Conservation (phyloP, 495 filamentous ascomycete species). For the Podospora fimiseda region DNA sequence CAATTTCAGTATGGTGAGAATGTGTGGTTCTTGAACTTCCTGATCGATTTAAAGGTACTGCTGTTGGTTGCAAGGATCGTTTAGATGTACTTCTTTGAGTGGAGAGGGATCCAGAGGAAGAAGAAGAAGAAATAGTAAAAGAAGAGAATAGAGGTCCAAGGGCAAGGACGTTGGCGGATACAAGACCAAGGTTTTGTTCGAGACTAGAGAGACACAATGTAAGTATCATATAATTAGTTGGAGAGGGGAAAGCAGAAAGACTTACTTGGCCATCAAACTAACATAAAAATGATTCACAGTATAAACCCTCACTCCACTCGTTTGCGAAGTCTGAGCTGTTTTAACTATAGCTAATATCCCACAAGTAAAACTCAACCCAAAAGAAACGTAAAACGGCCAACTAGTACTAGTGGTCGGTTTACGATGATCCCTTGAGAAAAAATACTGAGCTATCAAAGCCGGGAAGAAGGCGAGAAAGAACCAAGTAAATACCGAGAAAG, state of each 20-base stretch:
- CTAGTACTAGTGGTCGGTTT: no score
- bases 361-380: conserved; percentile 24
- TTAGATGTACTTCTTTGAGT: neutral
- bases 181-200: conserved; percentile 32
- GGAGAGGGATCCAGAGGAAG: conserved; percentile 1
- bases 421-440: conserved; percentile 16
- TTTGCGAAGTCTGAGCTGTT: conserved; percentile 27
- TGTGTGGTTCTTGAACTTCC: neutral
- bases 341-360: conserved; percentile 28
- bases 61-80: neutral
- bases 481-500: conserved; percentile 32
- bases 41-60: neutral
- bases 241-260: neutral
- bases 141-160: conserved; percentile 29
- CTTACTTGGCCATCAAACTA: conserved; percentile 29
- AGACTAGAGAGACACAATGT: conserved; percentile 12
- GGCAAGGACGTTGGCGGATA: conserved; percentile 31
- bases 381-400: conserved; percentile 32
- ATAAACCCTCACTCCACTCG: conserved; percentile 16
- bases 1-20: neutral
- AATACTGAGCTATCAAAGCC: conserved; percentile 24
- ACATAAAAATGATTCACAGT: conserved; percentile 25
- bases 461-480: conserved; percentile 33
- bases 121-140: neutral
- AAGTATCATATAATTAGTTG: neutral